Base-by-base conservation (phyloP, 2,329 filamentous ascomycete species). In the Coniella lustricola region DNA sequence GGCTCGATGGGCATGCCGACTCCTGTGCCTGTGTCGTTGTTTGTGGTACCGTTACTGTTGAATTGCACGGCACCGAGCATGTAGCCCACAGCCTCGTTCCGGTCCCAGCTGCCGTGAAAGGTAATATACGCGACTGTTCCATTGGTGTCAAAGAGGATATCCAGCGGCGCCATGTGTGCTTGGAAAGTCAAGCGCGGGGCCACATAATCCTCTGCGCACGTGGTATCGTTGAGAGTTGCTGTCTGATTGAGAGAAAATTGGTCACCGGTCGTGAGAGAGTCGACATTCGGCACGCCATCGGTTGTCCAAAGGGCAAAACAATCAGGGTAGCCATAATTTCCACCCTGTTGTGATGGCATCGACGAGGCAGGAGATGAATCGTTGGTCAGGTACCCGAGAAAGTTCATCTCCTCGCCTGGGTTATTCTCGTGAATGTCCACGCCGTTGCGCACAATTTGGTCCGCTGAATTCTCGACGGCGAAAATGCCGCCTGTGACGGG, bases 341-440 rank as follows among this genome's bases (percentile, higher is more conserved):
- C 64, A 14, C 68, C 70, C 47, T 66, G 25, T 29, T 5, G 62
- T 17, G 61, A n/a, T n/a, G n/a, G n/a, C n/a, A n/a, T n/a, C n/a
- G n/a, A 48, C 10, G 57, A 59, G 0, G 55, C 54, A 9, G 63
- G 56, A 13, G 62, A 58, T 51, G 64, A 57, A 32, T 39, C 22
- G 36, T n/a, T 22, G 36, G 22, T 12, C 5, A 85, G 68, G 43
- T 71, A 73, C 2, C 84, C 83, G 54, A 84, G 79, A 60, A 76
- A 86, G 62, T 88, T 87, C 62, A 88, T 64, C 62, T 87, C 82
- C 60, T 88, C 84, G 17, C 78, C 84, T 0, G 84, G 84, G 58
- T 87, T 87, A 54, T 82, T 69, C 54, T 78, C 66, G 57, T 85
- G 81, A 39, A 85, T 74, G 55, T 84, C 79, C 10, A 66, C 56